Conservation (phyloP, 2,329 filamentous ascomycete species). For the Talaromyces sp. region DNA sequence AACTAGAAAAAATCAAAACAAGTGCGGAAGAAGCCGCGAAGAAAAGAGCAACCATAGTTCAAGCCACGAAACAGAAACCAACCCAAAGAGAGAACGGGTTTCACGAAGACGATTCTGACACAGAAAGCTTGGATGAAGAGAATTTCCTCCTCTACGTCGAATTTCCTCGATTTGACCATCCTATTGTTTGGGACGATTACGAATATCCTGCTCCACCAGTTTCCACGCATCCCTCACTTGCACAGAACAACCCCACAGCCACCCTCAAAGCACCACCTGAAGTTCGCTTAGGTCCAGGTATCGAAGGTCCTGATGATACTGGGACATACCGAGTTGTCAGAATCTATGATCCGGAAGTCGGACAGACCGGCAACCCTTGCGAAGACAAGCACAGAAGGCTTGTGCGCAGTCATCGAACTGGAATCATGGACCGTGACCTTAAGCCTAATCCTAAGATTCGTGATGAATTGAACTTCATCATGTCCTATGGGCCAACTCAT, state of each 20-base stretch:
- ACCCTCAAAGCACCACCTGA: constrained; percentile 78
- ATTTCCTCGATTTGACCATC: constrained; percentile 90
- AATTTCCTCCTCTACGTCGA: constrained; percentile 85
- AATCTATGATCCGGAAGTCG: constrained; percentile 92
- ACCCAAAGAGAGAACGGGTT: constrained; percentile 39
- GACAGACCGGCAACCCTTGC: constrained; percentile 83
- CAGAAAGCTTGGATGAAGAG: constrained; percentile 50
- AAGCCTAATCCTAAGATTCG: constrained; percentile 95
- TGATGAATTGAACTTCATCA: constrained; percentile 86
- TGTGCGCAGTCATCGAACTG: constrained; percentile 86
- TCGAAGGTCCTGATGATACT: constrained; percentile 62
- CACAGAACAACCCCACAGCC: constrained; percentile 63
- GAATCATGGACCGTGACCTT: constrained; percentile 89
- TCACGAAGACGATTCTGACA: constrained; percentile 35
- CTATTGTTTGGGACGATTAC: constrained; percentile 89
- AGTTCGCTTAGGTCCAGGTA: constrained; percentile 85
- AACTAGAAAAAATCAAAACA: constrained; percentile 72
- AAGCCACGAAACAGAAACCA: constrained; percentile 31
- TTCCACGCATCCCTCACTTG: constrained; percentile 66
- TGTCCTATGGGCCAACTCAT: constrained; percentile 90
- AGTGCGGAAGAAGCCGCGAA: constrained; percentile 63
- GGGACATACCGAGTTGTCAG: constrained; percentile 63
- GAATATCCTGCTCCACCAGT: constrained; percentile 85
- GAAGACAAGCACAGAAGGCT: constrained; percentile 92
- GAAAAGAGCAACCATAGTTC: constrained; percentile 48